Percentiles rank a stretch among this genome's conserved stretches.
These are phyloP conservation scores for Aspergillus steynii DNA, from an alignment of 495 filamentous ascomycete genomes.

Conservation along the genomic window DNA sequence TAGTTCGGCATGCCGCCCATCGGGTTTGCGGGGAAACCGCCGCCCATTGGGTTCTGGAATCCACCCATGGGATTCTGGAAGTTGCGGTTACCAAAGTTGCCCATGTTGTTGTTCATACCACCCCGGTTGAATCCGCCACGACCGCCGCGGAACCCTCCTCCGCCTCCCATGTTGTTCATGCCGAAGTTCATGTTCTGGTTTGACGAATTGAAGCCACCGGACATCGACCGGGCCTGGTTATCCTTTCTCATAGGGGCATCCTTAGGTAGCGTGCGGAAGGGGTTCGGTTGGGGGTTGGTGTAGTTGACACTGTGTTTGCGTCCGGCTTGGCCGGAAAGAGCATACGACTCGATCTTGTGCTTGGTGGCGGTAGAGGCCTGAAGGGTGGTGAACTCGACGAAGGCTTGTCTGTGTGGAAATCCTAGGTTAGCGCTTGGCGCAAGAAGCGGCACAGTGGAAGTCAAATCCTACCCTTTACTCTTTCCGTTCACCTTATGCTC, in stretches of 20 bases:
- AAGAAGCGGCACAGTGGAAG: neutral
- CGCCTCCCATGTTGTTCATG: conserved; percentile 36
- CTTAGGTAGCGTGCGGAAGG: conserved; percentile 90
- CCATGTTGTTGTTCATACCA: conserved; percentile 38
- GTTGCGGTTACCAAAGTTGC: conserved; percentile 48
- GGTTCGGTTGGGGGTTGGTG: conserved; percentile 74
- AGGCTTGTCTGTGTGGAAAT: conserved; percentile 69
- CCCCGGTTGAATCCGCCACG: conserved; percentile 50
- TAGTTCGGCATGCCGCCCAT: conserved; percentile 61
- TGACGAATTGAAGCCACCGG: conserved; percentile 29
- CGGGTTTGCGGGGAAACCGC: conserved; percentile 55
- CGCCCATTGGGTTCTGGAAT: conserved; percentile 60
- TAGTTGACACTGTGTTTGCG: conserved; percentile 76
- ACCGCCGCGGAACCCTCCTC: conserved; percentile 49
- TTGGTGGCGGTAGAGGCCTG: conserved; percentile 88
- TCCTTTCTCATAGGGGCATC: conserved; percentile 78
- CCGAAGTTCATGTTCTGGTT: conserved; percentile 36
- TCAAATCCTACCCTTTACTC: conserved; percentile 78
- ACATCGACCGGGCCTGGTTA: conserved; percentile 43
- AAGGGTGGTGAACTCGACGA: conserved; percentile 78
- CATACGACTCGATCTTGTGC: conserved; percentile 70
- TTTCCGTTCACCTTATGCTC: conserved; percentile 99
- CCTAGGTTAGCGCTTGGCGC: conserved; percentile 6
- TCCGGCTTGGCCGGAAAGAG: conserved; percentile 49
- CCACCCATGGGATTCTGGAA: conserved; percentile 58